Conservation (phyloP, 2,329 filamentous ascomycete genomes). For the Colletotrichum gigasporum region DNA sequence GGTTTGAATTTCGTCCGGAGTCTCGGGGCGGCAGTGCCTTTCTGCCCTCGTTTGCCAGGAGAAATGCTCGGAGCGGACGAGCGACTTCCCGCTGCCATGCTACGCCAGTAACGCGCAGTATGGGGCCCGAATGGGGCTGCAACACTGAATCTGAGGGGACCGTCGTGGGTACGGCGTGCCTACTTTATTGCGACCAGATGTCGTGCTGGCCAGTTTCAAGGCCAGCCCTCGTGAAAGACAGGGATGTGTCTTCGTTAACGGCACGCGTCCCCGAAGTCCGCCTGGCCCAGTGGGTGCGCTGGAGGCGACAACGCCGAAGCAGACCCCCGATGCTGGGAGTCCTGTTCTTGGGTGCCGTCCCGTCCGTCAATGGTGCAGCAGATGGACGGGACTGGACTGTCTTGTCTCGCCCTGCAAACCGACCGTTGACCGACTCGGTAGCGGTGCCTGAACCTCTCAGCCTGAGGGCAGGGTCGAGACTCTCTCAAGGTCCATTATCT, state of each 20-base stretch:
- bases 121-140: neutral
- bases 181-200: constrained; percentile 27
- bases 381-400: neutral
- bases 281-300: neutral
- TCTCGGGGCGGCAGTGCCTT: constrained; percentile 5
- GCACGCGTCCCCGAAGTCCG: constrained; percentile 15
- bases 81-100: constrained; percentile 4
- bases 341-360: neutral
- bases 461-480: neutral
- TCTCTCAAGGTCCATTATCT: neutral
- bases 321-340: neutral
- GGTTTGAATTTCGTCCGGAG: constrained; percentile 13
- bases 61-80: constrained; percentile 26
- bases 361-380: neutral
- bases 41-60: neutral
- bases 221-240: constrained; percentile 17
- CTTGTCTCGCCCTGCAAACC: neutral
- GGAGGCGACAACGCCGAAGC: constrained; percentile 10
- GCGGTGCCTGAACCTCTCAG: neutral
- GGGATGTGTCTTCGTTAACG: constrained; percentile 16
- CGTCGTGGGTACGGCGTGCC: constrained; percentile 5
- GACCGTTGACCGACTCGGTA: constrained; percentile 4
- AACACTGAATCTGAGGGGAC: constrained; percentile 25
- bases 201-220: constrained; percentile 27
- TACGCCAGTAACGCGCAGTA: too few relatives aligned